Evolutionary conservation across 129 eudicot species (phyloP).

Genomic region (Sambucus nigra): DNA sequence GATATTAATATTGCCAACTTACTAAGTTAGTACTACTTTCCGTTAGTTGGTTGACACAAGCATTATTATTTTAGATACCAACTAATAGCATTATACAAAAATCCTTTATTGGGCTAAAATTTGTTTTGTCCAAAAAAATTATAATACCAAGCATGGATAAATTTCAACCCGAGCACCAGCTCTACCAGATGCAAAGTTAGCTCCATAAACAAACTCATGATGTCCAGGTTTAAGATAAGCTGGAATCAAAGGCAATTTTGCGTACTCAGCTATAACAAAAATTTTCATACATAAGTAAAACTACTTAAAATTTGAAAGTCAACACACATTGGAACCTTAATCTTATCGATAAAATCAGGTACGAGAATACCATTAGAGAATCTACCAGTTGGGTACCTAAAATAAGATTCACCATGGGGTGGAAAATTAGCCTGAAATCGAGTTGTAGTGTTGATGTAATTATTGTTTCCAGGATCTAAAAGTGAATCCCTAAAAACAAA

Average conservation of each 20-base stretch:
- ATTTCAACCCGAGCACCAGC: conserved; percentile 40
- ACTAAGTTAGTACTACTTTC: neutral
- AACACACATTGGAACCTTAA: neutral
- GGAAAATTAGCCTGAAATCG: conserved; percentile 32
- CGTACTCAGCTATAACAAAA: conserved; percentile 32
- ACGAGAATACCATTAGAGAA: conserved; percentile 55
- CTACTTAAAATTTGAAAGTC: neutral
- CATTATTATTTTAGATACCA: neutral
- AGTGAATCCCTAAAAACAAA: conserved; percentile 48
- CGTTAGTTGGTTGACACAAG: neutral
- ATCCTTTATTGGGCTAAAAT: neutral
- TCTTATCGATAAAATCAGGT: conserved; percentile 39
- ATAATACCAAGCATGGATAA: conserved; percentile 30
- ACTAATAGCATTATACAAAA: neutral
- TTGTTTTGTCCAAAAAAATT: too few species aligned
- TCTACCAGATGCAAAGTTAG: conserved; percentile 58
- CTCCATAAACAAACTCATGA: conserved; percentile 25
- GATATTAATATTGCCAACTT: neutral
- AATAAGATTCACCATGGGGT: conserved; percentile 50
- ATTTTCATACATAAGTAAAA: neutral
- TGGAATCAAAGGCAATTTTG: conserved; percentile 32
- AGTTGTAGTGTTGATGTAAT: conserved; percentile 37
- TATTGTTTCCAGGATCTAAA: conserved; percentile 51
- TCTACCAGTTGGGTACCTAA: conserved; percentile 36
- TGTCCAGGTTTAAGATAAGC: conserved; percentile 33